Evolutionary conservation across 1,284 basidiomycete genomes (phyloP).

Genomic region (Inonotus obliquus): DNA sequence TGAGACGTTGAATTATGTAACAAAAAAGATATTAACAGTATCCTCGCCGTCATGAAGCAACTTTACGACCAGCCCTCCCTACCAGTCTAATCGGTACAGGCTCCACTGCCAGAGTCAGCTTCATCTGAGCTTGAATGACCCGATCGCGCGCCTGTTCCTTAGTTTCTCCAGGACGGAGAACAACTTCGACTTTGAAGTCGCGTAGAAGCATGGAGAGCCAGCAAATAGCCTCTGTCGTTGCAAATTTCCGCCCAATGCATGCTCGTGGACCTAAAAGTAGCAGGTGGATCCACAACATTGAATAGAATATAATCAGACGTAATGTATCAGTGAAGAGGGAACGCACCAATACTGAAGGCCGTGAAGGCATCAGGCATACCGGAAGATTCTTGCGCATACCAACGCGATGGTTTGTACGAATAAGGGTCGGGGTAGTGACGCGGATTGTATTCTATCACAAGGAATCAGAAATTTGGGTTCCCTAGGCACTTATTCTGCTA

Average conservation of each 20-base stretch:
- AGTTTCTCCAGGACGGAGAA: conserved; percentile 39
- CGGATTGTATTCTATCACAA: conserved; percentile 31
- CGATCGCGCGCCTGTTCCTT: conserved; percentile 38
- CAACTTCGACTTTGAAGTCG: conserved; percentile 45
- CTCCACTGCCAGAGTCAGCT: conserved; percentile 36
- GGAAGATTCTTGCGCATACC: conserved; percentile 29
- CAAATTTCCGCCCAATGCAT: conserved; percentile 53
- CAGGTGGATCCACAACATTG: background rate
- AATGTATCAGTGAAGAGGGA: background rate
- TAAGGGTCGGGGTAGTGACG: conserved; percentile 37
- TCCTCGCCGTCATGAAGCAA: background rate
- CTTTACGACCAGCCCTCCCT: conserved; percentile 20
- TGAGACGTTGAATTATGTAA: background rate
- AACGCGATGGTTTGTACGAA: conserved; percentile 35
- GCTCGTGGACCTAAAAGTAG: conserved; percentile 38
- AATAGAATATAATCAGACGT: background rate
- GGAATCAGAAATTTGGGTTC: background rate
- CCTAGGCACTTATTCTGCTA: conserved; percentile 16
- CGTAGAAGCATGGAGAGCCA: conserved; percentile 46
- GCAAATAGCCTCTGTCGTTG: conserved; percentile 45
- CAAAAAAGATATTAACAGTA: background rate
- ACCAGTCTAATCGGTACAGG: conserved; percentile 39
- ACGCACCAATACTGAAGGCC: conserved; percentile 44
- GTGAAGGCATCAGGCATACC: conserved; percentile 35
- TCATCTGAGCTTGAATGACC: conserved; percentile 37